Conservation (phyloP, 768 basidiomycete species). For the Xerocomus spinulosus region DNA sequence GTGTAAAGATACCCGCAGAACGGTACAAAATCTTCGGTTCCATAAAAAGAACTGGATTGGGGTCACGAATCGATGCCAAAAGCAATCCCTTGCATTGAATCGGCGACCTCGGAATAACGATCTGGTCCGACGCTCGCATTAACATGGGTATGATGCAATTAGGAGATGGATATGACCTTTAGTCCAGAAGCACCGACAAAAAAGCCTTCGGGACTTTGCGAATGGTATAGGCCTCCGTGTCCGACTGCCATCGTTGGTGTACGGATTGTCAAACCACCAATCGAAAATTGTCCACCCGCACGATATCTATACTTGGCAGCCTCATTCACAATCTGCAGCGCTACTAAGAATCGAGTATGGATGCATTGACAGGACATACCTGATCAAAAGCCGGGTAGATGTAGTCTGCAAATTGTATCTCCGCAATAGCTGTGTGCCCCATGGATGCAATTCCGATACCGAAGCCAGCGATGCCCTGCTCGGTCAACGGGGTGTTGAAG, state of each 20-base stretch:
- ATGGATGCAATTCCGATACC: conserved; percentile 88
- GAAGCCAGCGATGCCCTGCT: conserved; percentile 93
- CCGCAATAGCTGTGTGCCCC: conserved; percentile 93
- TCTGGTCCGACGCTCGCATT: conserved; percentile 19
- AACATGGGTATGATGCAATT: not conserved
- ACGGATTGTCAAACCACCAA: conserved; percentile 78
- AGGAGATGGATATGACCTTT: conserved; percentile 48
- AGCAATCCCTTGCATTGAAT: conserved; percentile 94
- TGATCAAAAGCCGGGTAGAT: conserved; percentile 95
- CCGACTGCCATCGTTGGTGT: conserved; percentile 90
- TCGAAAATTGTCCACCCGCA: conserved; percentile 77
- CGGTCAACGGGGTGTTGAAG: conserved; percentile 91
- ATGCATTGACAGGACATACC: conserved; percentile 36
- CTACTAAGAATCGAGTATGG: not conserved
- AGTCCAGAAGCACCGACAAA: conserved; percentile 89
- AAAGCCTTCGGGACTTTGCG: conserved; percentile 92
- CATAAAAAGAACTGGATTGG: conserved; percentile 93
- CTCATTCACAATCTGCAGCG: conserved; percentile 81
- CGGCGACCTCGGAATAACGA: conserved; percentile 93
- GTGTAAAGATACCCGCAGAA: conserved; percentile 55
- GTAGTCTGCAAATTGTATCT: conserved; percentile 89
- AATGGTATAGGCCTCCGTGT: conserved; percentile 91
- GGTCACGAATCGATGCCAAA: conserved; percentile 82
- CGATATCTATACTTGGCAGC: conserved; percentile 92
- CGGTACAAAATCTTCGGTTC: conserved; percentile 93